These are phyloP conservation scores for Aspergillus cristatus DNA, from an alignment of 495 filamentous ascomycete species.

Conservation along the genomic window DNA sequence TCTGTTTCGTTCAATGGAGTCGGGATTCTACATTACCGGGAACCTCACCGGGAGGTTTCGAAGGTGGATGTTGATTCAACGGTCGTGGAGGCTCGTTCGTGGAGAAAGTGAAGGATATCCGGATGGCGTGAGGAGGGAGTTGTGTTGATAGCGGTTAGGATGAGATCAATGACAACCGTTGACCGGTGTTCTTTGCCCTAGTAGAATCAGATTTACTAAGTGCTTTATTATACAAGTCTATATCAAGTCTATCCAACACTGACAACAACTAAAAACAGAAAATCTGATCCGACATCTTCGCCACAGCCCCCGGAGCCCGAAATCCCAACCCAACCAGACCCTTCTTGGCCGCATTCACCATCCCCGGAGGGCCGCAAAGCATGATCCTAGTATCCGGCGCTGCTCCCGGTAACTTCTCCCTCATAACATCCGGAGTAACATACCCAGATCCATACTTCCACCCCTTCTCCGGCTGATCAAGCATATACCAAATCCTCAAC, in stretches of 20 bases:
- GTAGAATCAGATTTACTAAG: too few relatives aligned
- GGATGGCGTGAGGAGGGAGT: too few relatives aligned
- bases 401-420: constrained; percentile 12
- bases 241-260: too few relatives aligned
- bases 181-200: too few relatives aligned
- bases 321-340: constrained; percentile 24
- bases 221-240: too few relatives aligned
- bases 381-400: constrained; percentile 25
- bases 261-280: constrained; percentile 33
- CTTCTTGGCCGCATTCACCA: constrained; percentile 31
- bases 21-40: too few relatives aligned
- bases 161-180: too few relatives aligned
- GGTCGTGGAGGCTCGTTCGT: too few relatives aligned
- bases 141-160: too few relatives aligned
- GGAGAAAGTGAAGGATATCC: too few relatives aligned
- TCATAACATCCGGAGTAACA: constrained; percentile 16
- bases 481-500: constrained; percentile 37
- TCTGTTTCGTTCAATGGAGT: constrained; percentile 21
- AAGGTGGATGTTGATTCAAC: too few relatives aligned
- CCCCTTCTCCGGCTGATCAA: constrained; percentile 24
- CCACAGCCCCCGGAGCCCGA: constrained; percentile 20
- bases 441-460: constrained; percentile 22
- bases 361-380: constrained; percentile 33
- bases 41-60: too few relatives aligned
- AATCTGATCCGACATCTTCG: constrained; percentile 31